These are phyloP conservation scores for Papilionanthe hybrid DNA, from an alignment of 116 monocot genomes.

Conservation along the genomic window DNA sequence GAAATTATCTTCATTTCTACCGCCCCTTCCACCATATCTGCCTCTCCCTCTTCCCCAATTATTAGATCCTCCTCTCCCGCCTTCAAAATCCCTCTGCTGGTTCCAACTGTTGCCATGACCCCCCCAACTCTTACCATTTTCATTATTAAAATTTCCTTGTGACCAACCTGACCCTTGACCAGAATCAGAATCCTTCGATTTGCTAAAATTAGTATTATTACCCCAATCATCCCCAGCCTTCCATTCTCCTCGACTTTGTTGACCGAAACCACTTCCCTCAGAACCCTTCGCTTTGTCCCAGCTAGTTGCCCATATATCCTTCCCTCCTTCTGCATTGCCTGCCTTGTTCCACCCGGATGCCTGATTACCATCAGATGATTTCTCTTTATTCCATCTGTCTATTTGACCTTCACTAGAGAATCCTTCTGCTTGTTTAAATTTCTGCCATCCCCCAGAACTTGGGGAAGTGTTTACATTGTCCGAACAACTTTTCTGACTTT, in stretches of 20 bases:
- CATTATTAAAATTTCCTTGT: slow-evolving; percentile 6
- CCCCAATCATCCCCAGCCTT: background rate
- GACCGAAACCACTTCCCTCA: slow-evolving; percentile 11
- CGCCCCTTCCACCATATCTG: slow-evolving; percentile 19
- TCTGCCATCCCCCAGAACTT: background rate
- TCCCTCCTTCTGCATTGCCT: slow-evolving; percentile 1
- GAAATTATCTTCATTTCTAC: slow-evolving; percentile 20
- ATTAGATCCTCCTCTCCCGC: slow-evolving; percentile 8
- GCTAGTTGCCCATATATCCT: slow-evolving; percentile 7
- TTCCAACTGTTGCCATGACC: slow-evolving; percentile 18
- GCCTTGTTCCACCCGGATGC: slow-evolving; percentile 9
- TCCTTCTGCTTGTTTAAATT: slow-evolving; percentile 3
- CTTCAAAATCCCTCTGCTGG: slow-evolving; percentile 19
- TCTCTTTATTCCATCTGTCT: slow-evolving; percentile 16
- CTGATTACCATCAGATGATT: background rate
- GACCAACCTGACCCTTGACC: slow-evolving; percentile 20
- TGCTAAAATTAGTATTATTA: background rate
- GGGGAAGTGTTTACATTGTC: background rate
- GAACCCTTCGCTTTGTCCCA: slow-evolving; percentile 18
- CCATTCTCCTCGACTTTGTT: slow-evolving; percentile 14
- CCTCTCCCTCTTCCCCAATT: slow-evolving; percentile 33
- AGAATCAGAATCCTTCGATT: slow-evolving; percentile 12
- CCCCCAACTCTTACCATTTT: slow-evolving; percentile 1
- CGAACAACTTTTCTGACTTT: slow-evolving; percentile 11
- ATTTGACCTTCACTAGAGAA: slow-evolving; percentile 19